These are phyloP conservation scores for Dictyophora rubrovolvata DNA, from an alignment of 768 basidiomycete genomes.

Conservation along the genomic window DNA sequence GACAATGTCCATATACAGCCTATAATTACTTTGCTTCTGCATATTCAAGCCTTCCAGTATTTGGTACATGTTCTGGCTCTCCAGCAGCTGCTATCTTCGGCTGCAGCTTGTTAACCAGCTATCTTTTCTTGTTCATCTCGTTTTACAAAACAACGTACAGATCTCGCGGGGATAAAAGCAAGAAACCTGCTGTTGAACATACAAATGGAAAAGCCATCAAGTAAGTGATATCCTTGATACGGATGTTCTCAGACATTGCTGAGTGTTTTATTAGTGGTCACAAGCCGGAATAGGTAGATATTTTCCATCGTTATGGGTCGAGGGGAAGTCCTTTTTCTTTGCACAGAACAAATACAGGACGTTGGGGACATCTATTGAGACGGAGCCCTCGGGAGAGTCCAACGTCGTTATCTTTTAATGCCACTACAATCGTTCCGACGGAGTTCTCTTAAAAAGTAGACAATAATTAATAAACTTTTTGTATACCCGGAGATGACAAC, in stretches of 20 bases:
- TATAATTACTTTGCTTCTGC: constrained; percentile 73
- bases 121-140: constrained; percentile 92
- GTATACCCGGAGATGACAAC: background rate
- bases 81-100: constrained; percentile 85
- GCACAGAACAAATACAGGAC: background rate
- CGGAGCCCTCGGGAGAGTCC: background rate
- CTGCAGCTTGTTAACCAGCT: constrained; percentile 78
- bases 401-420: constrained; percentile 1
- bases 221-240: background rate
- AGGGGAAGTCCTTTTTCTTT: background rate
- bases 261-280: background rate
- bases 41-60: constrained; percentile 51
- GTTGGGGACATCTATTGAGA: background rate
- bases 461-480: background rate
- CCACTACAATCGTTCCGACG: constrained; percentile 3
- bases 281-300: background rate
- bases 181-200: constrained; percentile 26
- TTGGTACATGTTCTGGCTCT: constrained; percentile 81
- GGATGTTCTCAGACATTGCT: background rate
- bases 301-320: background rate
- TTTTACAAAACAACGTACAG: constrained; percentile 84
- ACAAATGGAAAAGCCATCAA: background rate
- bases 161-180: constrained; percentile 32
- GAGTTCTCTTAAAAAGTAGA: background rate
- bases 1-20: constrained; percentile 23